Conservation (phyloP, 2,329 filamentous ascomycete genomes). For the Aspergillus proliferans region DNA sequence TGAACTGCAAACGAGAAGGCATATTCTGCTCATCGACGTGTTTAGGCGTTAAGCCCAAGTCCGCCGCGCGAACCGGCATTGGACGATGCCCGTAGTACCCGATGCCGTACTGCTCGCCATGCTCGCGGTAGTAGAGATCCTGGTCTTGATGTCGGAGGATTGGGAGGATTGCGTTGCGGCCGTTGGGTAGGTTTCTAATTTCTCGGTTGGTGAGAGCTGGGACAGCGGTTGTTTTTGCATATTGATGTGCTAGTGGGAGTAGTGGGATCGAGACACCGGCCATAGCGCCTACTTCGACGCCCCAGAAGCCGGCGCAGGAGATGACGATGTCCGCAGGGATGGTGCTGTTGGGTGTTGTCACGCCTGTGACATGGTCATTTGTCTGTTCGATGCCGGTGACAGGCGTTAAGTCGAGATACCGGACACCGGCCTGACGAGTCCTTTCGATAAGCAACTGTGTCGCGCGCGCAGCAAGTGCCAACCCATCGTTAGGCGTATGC, state of each 20-base stretch:
- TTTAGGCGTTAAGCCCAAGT: conserved; percentile 48
- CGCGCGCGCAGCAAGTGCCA: conserved; percentile 56
- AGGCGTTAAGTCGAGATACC: conserved; percentile 50
- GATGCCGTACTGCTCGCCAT: conserved; percentile 57
- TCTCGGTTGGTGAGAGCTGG: conserved; percentile 37
- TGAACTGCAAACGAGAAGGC: conserved; percentile 58
- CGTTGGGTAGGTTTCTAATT: conserved; percentile 40
- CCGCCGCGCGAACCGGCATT: conserved; percentile 53
- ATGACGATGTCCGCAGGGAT: conserved; percentile 56
- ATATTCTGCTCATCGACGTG: conserved; percentile 55
- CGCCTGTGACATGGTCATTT: conserved; percentile 50
- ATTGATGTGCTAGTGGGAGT: conserved; percentile 58
- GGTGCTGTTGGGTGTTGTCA: conserved; percentile 44
- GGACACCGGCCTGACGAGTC: conserved; percentile 53
- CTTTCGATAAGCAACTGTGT: conserved; percentile 56
- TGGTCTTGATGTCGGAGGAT: conserved; percentile 59
- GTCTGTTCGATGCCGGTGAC: conserved; percentile 53
- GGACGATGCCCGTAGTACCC: conserved; percentile 60
- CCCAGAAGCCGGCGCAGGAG: conserved; percentile 62
- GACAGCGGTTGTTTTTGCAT: conserved; percentile 55
- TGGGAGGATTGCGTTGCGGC: conserved; percentile 45
- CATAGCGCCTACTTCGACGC: conserved; percentile 59
- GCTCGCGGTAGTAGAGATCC: conserved; percentile 60
- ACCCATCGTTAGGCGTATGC: conserved; percentile 55
- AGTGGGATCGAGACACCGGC: conserved; percentile 53